A percentile compares a stretch with the other conserved stretches of the same genome.
These are phyloP conservation scores for Epichloe sp. DNA, from an alignment of 2,329 filamentous ascomycete genomes.

Conservation along the genomic window DNA sequence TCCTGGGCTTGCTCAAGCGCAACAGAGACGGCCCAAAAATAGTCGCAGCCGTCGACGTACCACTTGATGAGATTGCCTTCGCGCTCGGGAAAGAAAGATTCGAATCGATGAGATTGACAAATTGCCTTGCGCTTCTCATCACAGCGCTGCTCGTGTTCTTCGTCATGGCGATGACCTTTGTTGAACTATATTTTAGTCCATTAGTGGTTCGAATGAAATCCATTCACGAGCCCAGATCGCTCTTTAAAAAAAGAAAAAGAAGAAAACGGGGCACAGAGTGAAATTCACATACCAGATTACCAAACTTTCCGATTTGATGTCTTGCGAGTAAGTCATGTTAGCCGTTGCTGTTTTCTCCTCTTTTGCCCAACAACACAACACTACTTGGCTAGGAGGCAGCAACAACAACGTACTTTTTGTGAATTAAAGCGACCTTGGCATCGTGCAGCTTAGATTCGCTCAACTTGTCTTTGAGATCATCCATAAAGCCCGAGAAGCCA, in stretches of 20 bases:
- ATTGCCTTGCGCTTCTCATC: slow-evolving; percentile 68
- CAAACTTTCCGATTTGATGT: slow-evolving; percentile 49
- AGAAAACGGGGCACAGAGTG: not conserved
- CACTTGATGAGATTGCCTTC: slow-evolving; percentile 84
- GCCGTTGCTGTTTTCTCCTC: not conserved
- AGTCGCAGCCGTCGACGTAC: slow-evolving; percentile 93
- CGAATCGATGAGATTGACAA: slow-evolving; percentile 63
- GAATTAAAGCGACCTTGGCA: slow-evolving; percentile 40
- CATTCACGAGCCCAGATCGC: not conserved
- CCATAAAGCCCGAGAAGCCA: slow-evolving; percentile 23
- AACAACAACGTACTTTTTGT: slow-evolving; percentile 39
- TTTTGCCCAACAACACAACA: not conserved
- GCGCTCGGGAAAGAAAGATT: slow-evolving; percentile 81
- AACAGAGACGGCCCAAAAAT: slow-evolving; percentile 85
- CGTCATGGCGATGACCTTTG: slow-evolving; percentile 80
- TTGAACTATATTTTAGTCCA: slow-evolving; percentile 45
- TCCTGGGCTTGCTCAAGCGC: slow-evolving; percentile 85
- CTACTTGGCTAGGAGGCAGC: not conserved
- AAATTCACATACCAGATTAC: slow-evolving; percentile 37
- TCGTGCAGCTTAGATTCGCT: slow-evolving; percentile 41
- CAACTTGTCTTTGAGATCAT: slow-evolving; percentile 44
- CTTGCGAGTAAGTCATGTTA: slow-evolving; percentile 11
- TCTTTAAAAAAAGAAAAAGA: not conserved
- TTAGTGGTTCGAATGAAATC: not conserved
- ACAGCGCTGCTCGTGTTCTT: slow-evolving; percentile 74